phyloP scores from a whole-genome alignment of 192 early-diverging fungal genomes.

The Lunasporangiospora selenospora region DNA sequence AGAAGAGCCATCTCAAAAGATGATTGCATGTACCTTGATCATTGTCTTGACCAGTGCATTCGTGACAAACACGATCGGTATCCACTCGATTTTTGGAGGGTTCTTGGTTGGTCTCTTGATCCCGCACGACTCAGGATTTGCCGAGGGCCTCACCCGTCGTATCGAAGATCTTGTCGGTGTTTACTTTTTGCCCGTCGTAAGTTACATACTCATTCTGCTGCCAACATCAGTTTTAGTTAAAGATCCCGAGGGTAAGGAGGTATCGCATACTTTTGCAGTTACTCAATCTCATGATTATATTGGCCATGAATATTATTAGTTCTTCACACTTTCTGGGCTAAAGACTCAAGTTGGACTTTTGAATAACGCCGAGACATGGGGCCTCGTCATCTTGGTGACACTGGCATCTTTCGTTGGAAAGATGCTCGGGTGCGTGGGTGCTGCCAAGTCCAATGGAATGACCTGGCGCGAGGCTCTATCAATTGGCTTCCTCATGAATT shows the following conservation, averaged over 20 bases:
- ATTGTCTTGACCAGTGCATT: slow-evolving; percentile 73
- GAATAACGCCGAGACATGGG: slow-evolving; percentile 76
- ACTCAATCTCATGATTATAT: not conserved
- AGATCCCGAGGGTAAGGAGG: no score
- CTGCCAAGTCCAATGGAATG: slow-evolving; percentile 68
- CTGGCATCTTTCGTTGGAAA: slow-evolving; percentile 79
- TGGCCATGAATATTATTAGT: slow-evolving; percentile 47
- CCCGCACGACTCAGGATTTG: slow-evolving; percentile 86
- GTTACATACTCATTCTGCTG: no score
- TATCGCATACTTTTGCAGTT: not conserved
- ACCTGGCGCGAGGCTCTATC: slow-evolving; percentile 81
- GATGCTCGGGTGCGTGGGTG: slow-evolving; percentile 74
- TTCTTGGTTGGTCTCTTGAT: slow-evolving; percentile 84
- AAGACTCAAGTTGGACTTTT: slow-evolving; percentile 81
- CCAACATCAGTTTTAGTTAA: no score
- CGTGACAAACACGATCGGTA: slow-evolving; percentile 83
- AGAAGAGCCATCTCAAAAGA: slow-evolving; percentile 59
- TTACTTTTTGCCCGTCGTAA: slow-evolving; percentile 82
- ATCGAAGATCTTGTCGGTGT: slow-evolving; percentile 88
- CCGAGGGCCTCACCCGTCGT: slow-evolving; percentile 84
- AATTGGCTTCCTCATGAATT: slow-evolving; percentile 91
- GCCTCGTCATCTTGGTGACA: slow-evolving; percentile 73
- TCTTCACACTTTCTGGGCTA: slow-evolving; percentile 90
- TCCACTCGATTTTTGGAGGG: slow-evolving; percentile 92
- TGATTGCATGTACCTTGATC: slow-evolving; percentile 74